Evolutionary conservation across 495 filamentous ascomycete species (phyloP).

Genomic region (Xylaria bambusicola): DNA sequence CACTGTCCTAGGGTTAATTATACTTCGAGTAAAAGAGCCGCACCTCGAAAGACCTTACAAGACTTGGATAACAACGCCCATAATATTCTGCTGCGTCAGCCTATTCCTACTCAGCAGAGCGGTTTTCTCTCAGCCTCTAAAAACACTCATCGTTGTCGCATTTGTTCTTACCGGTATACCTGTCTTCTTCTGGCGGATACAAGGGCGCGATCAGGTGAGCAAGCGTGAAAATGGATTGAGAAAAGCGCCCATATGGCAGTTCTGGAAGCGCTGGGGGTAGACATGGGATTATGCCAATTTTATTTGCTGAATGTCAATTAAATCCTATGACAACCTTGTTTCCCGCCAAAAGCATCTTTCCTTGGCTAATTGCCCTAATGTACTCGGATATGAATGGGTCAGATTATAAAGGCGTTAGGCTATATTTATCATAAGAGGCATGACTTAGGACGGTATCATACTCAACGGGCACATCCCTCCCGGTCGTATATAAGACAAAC

Average conservation of each 20-base stretch:
- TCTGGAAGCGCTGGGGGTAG: conserved; percentile 41
- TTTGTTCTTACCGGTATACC: conserved; percentile 84
- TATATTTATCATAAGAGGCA: too few relatives aligned
- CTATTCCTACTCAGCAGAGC: conserved; percentile 86
- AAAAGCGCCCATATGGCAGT: conserved; percentile 42
- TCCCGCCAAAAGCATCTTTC: background rate
- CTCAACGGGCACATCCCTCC: too few relatives aligned
- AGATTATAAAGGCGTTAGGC: conserved; percentile 5
- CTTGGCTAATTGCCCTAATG: background rate
- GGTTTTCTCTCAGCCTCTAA: conserved; percentile 84
- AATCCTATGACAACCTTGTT: background rate
- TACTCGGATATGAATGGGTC: background rate
- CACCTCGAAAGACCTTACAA: conserved; percentile 84
- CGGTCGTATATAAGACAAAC: too few relatives aligned
- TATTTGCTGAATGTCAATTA: background rate
- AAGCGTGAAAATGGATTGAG: conserved; percentile 36
- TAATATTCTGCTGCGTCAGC: conserved; percentile 97
- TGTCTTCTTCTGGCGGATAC: conserved; percentile 84
- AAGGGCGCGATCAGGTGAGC: conserved; percentile 48
- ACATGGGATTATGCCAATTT: conserved; percentile 15
- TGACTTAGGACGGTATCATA: too few relatives aligned
- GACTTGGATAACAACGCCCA: conserved; percentile 95
- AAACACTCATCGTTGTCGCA: conserved; percentile 80
- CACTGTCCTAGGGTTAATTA: conserved; percentile 89
- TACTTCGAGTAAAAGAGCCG: conserved; percentile 87